Percentiles rank a stretch among this genome's conserved stretches.
Conservation (phyloP, 805 yeast species). For the Monosporozyma yasuniensis region DNA sequence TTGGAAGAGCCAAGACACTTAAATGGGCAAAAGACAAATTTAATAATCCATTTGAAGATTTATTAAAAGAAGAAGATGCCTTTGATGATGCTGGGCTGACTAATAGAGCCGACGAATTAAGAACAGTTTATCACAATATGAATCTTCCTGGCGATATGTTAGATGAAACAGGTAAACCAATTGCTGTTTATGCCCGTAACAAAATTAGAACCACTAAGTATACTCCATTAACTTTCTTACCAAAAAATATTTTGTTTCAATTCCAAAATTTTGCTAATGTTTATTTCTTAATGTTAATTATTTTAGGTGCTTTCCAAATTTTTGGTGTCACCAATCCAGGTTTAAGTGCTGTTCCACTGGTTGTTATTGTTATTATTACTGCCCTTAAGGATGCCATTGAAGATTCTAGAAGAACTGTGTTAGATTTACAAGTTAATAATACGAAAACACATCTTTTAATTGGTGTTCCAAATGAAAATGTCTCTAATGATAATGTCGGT, state of each 20-base stretch:
- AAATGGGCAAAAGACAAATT: slow-evolving; percentile 37
- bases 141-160: slow-evolving; percentile 49
- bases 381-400: slow-evolving; percentile 76
- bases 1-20: slow-evolving; percentile 53
- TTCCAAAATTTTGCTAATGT: slow-evolving; percentile 85
- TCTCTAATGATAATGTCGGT: slow-evolving; percentile 53
- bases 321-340: slow-evolving; percentile 80
- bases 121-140: slow-evolving; percentile 52
- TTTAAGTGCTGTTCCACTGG: slow-evolving; percentile 65
- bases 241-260: slow-evolving; percentile 73
- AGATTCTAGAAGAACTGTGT: slow-evolving; percentile 63
- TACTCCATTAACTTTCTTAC: slow-evolving; percentile 81
- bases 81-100: slow-evolving; percentile 30
- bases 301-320: slow-evolving; percentile 67
- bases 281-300: slow-evolving; percentile 70
- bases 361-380: slow-evolving; percentile 66
- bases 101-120: slow-evolving; percentile 34
- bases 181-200: slow-evolving; percentile 64
- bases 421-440: slow-evolving; percentile 70
- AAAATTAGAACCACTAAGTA: slow-evolving; percentile 93
- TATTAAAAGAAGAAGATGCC: slow-evolving; percentile 18
- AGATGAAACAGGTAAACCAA: slow-evolving; percentile 55
- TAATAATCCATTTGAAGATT: slow-evolving; percentile 28
- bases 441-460: slow-evolving; percentile 57
- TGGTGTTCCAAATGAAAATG: slow-evolving; percentile 50